These are phyloP conservation scores for Apostasia ramifera DNA, from an alignment of 106 monocot species.

Conservation along the genomic window DNA sequence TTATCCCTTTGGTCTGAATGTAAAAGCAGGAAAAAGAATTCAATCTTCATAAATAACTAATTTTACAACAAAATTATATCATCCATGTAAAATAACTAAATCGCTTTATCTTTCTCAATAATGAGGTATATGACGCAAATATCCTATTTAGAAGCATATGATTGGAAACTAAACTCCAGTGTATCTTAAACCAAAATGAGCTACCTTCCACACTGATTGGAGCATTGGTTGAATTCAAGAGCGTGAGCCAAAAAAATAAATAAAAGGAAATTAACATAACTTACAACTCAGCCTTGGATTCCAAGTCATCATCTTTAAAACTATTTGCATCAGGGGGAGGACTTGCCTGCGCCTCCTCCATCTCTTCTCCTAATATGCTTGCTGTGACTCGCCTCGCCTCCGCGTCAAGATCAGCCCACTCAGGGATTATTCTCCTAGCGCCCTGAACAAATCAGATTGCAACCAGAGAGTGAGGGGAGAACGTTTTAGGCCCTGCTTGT, in stretches of 20 bases:
- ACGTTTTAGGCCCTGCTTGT: neutral
- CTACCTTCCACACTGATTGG: too few species aligned
- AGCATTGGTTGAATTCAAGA: neutral
- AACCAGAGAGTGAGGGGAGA: neutral
- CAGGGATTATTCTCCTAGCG: conserved; percentile 82
- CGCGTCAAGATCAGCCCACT: conserved; percentile 83
- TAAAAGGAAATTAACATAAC: neutral
- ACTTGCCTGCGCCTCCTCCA: conserved; percentile 14
- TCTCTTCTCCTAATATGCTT: conserved; percentile 55
- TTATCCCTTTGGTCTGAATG: too few species aligned
- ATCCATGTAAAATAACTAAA: too few species aligned
- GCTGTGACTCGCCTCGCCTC: conserved; percentile 64
- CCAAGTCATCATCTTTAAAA: conserved; percentile 20
- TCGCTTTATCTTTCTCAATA: too few species aligned
- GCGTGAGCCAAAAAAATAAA: neutral
- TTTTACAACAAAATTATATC: too few species aligned
- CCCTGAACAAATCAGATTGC: conserved; percentile 33
- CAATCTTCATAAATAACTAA: too few species aligned
- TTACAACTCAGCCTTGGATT: conserved; percentile 46
- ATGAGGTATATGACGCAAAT: too few species aligned
- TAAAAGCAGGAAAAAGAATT: too few species aligned
- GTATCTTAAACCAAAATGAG: too few species aligned
- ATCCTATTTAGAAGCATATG: too few species aligned
- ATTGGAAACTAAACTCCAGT: too few species aligned
- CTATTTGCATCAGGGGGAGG: conserved; percentile 8